Base-by-base conservation (phyloP, 2,329 filamentous ascomycete genomes). In the Sclerotiophoma versabilis region DNA sequence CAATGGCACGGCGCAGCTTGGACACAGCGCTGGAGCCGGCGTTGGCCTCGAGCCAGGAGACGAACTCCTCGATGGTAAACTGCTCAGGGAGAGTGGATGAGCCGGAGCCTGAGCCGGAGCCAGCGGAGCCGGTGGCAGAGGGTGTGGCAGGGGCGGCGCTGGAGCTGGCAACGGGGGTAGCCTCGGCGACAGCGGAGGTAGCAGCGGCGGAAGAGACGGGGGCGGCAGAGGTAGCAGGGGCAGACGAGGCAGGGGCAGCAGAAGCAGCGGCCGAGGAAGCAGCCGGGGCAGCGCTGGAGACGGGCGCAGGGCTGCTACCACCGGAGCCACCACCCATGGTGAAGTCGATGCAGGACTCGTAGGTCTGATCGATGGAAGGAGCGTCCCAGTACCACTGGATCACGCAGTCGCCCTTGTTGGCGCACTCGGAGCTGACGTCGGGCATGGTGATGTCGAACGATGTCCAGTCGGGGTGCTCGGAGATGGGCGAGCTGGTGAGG, bases 361-460 rank as follows among this genome's bases (percentile, higher is more conserved):
- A 88, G 10, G 84, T 87, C 78, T 88, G 85, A 53, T 82, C 65
- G 57, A 84, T 80, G 49, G 74, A 76, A 12, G 73, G 63, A 14
- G 84, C 83, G 56, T 85, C 78, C 85, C 85, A 87, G 72, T 78
- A 86, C 84, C 84, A 87, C 72, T 87, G 85, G 38, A 87, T 77
- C 3, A 83, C 82, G 64, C 82, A 82, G 53, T 74, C 72, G 34
- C 84, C 84, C 17, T 79, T 77, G 10, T 71, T 77, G 30, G 77
- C 66, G 64, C 81, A 83, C 58, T 80, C 66, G 54, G 64, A 68
- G 51, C 75, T 76, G 38, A 84, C 71, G 61, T 81, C 76, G 29
- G 83, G 84, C 63, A 86, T 82, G 48, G 79, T 84, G 68, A 86
- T 73, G 58, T 73, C 74, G 74, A 85, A 85, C 39, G 71, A 70